These are phyloP conservation scores for Crithidia brevicula DNA, from an alignment of 208 protist genomes.

Conservation along the genomic window DNA sequence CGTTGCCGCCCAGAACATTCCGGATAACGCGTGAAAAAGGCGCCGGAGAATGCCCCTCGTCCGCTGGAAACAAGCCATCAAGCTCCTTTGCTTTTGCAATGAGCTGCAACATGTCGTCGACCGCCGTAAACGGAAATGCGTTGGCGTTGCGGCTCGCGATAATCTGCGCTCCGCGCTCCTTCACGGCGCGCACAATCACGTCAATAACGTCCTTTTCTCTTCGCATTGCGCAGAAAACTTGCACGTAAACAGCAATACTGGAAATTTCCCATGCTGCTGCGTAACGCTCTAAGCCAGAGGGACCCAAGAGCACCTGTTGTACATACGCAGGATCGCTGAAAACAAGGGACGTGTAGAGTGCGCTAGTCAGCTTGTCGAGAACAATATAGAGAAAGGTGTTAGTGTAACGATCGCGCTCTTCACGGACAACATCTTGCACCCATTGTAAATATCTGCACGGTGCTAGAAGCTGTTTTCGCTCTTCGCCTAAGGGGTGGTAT, in stretches of 20 bases:
- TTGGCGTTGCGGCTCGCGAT: conserved; percentile 4
- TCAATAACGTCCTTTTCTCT: conserved; percentile 32
- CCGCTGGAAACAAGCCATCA: conserved; percentile 17
- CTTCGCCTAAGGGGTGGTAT: conserved; percentile 18
- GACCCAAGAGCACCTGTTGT: conserved; percentile 26
- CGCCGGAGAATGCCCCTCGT: conserved; percentile 14
- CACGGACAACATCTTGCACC: conserved; percentile 21
- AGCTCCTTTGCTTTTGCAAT: conserved; percentile 28
- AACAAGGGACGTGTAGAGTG: conserved; percentile 27
- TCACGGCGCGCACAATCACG: conserved; percentile 23
- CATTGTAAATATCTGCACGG: conserved; percentile 31
- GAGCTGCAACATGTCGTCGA: conserved; percentile 32
- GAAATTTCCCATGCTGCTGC: conserved; percentile 28
- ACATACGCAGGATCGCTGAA: conserved; percentile 19
- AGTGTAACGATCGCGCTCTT: conserved; percentile 23
- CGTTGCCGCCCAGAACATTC: conserved; percentile 41
- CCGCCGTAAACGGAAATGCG: conserved; percentile 18
- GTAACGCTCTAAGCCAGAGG: conserved; percentile 17
- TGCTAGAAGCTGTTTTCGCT: conserved; percentile 8
- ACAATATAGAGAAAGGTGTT: conserved; percentile 35
- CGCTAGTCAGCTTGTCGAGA: conserved; percentile 26
- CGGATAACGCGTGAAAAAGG: conserved; percentile 36
- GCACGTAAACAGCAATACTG: conserved; percentile 21
- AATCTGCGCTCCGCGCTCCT: conserved; percentile 20
- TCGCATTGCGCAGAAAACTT: conserved; percentile 28